Percentiles rank a stretch among this genome's conserved stretches.
These are phyloP conservation scores for Phytophthora brassicae DNA, from an alignment of 352 stramenopile species.

Conservation along the genomic window DNA sequence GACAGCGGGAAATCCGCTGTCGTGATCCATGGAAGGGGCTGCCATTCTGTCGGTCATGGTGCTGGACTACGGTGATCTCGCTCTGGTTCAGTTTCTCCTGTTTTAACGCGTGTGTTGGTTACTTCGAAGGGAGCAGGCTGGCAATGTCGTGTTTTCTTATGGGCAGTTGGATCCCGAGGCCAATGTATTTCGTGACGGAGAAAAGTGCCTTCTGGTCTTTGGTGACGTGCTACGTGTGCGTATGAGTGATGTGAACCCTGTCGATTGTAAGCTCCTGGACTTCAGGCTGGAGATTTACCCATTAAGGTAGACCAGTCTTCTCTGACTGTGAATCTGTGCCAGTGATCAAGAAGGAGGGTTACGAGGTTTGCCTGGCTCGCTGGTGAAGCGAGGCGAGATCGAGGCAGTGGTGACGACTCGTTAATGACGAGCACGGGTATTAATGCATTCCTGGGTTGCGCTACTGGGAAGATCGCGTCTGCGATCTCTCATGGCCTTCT, in stretches of 20 bases:
- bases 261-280: slow-evolving; percentile 89
- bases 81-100: slow-evolving; percentile 67
- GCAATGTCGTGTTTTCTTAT: slow-evolving; percentile 88
- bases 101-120: slow-evolving; percentile 80
- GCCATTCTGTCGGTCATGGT: slow-evolving; percentile 75
- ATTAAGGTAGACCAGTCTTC: slow-evolving; percentile 92
- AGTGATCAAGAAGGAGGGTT: slow-evolving; percentile 82
- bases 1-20: slow-evolving; percentile 87
- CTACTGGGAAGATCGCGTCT: slow-evolving; percentile 76
- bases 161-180: slow-evolving; percentile 84
- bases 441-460: slow-evolving; percentile 92
- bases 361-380: slow-evolving; percentile 81
- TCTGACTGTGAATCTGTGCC: slow-evolving; percentile 93
- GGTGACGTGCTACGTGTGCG: slow-evolving; percentile 75
- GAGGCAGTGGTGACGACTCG: slow-evolving; percentile 91
- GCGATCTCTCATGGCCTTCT: slow-evolving; percentile 79
- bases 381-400: slow-evolving; percentile 89
- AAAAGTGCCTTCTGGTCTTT: slow-evolving; percentile 72
- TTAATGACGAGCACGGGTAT: slow-evolving; percentile 81
- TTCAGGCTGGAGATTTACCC: no score
- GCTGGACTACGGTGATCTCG: slow-evolving; percentile 79
- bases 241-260: slow-evolving; percentile 91
- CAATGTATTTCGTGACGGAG: slow-evolving; percentile 82
- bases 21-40: slow-evolving; percentile 80
- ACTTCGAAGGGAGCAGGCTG: slow-evolving; percentile 85